phyloP scores from a whole-genome alignment of 768 basidiomycete genomes.

The Boletus speciosus region DNA sequence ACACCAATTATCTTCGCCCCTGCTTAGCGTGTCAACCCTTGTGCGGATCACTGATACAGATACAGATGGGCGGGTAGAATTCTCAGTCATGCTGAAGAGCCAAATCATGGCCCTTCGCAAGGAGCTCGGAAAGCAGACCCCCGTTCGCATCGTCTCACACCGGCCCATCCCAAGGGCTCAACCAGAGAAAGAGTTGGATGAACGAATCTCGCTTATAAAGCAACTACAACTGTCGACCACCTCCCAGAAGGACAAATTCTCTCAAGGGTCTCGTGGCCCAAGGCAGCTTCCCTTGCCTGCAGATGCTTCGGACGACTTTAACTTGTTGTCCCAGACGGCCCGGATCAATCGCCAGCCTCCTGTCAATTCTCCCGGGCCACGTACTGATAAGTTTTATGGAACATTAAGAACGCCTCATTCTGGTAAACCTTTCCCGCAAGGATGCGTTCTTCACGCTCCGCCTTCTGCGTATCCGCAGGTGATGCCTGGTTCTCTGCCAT shows the following conservation, averaged over 20 bases:
- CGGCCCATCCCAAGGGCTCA: neutral
- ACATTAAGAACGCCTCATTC: neutral
- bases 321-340: neutral
- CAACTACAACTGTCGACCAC: neutral
- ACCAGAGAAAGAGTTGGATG: neutral
- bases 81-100: conserved; percentile 47
- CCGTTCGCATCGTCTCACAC: neutral
- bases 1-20: neutral
- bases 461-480: conserved; percentile 24
- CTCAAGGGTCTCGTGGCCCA: neutral
- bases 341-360: neutral
- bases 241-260: neutral
- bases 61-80: conserved; percentile 46
- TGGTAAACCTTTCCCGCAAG: neutral
- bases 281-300: neutral
- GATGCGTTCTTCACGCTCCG: conserved; percentile 20
- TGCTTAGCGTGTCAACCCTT: conserved; percentile 64
- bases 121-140: conserved; percentile 52
- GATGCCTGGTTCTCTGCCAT: conserved; percentile 26
- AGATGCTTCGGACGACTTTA: neutral
- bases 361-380: neutral
- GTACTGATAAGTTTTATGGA: neutral
- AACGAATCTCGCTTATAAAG: neutral
- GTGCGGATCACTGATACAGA: conserved; percentile 57
- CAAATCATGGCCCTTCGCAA: conserved; percentile 63